These are phyloP conservation scores for Astragalus membranaceus DNA, from an alignment of 306 rosid genomes.

Conservation along the genomic window DNA sequence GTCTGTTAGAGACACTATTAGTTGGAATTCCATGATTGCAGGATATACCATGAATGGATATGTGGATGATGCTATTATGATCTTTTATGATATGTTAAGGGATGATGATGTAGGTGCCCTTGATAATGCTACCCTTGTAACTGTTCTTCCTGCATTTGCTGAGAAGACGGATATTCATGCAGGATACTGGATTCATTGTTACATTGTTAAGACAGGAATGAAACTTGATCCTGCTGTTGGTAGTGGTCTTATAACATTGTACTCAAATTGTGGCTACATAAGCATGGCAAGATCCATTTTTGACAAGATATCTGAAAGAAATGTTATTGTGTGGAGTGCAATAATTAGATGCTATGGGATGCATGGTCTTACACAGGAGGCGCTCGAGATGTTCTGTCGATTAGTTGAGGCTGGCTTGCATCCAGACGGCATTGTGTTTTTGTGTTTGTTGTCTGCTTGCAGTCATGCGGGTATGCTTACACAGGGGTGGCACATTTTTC, in stretches of 20 bases:
- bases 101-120: slow-evolving; percentile 29
- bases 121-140: slow-evolving; percentile 55
- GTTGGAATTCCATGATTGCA: slow-evolving; percentile 81
- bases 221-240: slow-evolving; percentile 47
- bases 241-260: slow-evolving; percentile 59
- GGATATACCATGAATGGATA: slow-evolving; percentile 50
- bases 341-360: slow-evolving; percentile 73
- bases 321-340: slow-evolving; percentile 50
- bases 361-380: slow-evolving; percentile 57
- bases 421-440: slow-evolving; percentile 50
- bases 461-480: slow-evolving; percentile 65
- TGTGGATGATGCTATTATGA: slow-evolving; percentile 40
- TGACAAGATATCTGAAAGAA: slow-evolving; percentile 35
- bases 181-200: slow-evolving; percentile 70
- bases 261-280: slow-evolving; percentile 59
- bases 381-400: slow-evolving; percentile 44
- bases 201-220: slow-evolving; percentile 51
- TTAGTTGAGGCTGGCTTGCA: slow-evolving; percentile 34
- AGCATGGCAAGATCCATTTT: slow-evolving; percentile 51
- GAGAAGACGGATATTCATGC: slow-evolving; percentile 47
- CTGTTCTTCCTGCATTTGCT: slow-evolving; percentile 59
- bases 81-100: slow-evolving; percentile 43
- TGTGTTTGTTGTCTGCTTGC: slow-evolving; percentile 61
- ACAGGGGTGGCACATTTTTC: slow-evolving; percentile 51
- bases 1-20: slow-evolving; percentile 37